These are phyloP conservation scores for Yamadazyma friedrichii DNA, from an alignment of 1,139 yeast species.

Conservation along the genomic window DNA sequence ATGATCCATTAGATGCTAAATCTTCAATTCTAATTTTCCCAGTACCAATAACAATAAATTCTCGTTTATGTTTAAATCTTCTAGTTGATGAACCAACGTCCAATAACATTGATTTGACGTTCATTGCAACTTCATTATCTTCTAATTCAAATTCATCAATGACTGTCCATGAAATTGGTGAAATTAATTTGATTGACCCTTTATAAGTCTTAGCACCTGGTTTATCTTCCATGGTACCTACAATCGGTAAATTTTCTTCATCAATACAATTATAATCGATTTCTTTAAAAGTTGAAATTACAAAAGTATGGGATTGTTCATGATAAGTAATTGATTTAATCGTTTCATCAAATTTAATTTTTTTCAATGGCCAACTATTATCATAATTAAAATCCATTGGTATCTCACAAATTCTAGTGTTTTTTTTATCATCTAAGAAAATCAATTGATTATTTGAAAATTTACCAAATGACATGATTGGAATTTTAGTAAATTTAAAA, in stretches of 20 bases:
- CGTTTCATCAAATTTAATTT: slow-evolving; percentile 58
- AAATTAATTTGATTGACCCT: slow-evolving; percentile 63
- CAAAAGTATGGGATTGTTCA: slow-evolving; percentile 61
- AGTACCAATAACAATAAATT: slow-evolving; percentile 75
- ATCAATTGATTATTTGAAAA: slow-evolving; percentile 61
- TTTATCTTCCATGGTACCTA: slow-evolving; percentile 52
- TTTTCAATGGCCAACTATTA: slow-evolving; percentile 62
- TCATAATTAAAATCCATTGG: slow-evolving; percentile 55
- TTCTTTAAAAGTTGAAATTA: slow-evolving; percentile 61
- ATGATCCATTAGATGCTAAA: slow-evolving; percentile 75
- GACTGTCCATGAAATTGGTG: slow-evolving; percentile 75
- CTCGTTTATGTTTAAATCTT: slow-evolving; percentile 58
- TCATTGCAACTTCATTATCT: slow-evolving; percentile 65
- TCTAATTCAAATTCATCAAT: slow-evolving; percentile 69
- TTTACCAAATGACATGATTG: slow-evolving; percentile 62
- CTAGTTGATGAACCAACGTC: slow-evolving; percentile 49
- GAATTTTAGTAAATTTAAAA: slow-evolving; percentile 63
- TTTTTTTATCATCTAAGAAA: slow-evolving; percentile 68
- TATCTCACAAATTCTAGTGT: slow-evolving; percentile 69
- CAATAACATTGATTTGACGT: slow-evolving; percentile 57
- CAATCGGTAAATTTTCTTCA: slow-evolving; percentile 68
- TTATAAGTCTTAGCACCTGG: slow-evolving; percentile 54
- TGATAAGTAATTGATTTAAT: slow-evolving; percentile 72
- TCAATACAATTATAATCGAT: slow-evolving; percentile 67
- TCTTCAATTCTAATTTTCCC: slow-evolving; percentile 82